phyloP scores from a whole-genome alignment of 2,329 filamentous ascomycete species.

The Fusarium chuoi region DNA sequence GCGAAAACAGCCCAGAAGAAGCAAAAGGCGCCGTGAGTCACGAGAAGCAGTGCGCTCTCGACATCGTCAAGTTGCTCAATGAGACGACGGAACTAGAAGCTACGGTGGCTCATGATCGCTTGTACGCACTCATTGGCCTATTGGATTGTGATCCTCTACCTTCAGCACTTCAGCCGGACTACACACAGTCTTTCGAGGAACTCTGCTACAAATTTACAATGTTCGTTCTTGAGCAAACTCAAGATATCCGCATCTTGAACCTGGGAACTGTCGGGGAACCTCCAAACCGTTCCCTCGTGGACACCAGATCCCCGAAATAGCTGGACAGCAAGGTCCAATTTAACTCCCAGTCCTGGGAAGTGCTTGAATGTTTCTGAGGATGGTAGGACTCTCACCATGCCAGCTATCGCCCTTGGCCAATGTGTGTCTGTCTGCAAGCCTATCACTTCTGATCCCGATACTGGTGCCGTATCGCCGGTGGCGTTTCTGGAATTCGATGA shows the following conservation, averaged over 20 bases:
- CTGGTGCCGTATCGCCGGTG: accelerated
- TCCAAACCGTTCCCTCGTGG: not conserved
- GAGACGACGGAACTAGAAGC: slow-evolving; percentile 20
- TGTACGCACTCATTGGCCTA: slow-evolving; percentile 14
- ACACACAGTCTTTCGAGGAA: not conserved
- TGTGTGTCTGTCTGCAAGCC: not conserved
- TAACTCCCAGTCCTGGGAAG: not conserved
- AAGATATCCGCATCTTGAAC: not conserved
- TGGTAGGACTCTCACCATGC: not conserved
- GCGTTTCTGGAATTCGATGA: not conserved
- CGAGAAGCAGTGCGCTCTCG: slow-evolving; percentile 3
- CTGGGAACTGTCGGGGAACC: not conserved
- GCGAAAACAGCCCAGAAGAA: accelerated
- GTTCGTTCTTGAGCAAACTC: not conserved
- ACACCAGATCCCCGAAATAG: slow-evolving; percentile 10
- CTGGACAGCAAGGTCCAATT: slow-evolving; percentile 5
- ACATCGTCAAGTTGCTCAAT: not conserved
- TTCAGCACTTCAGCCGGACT: not conserved
- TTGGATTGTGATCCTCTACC: slow-evolving; percentile 12
- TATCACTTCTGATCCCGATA: accelerated
- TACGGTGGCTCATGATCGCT: slow-evolving; percentile 14
- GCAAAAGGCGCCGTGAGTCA: accelerated
- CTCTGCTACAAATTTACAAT: not conserved
- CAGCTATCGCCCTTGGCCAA: not conserved
- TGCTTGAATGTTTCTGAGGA: not conserved